These are phyloP conservation scores for Acephala macrosclerotiorum DNA, from an alignment of 2,329 filamentous ascomycete species.

Conservation along the genomic window DNA sequence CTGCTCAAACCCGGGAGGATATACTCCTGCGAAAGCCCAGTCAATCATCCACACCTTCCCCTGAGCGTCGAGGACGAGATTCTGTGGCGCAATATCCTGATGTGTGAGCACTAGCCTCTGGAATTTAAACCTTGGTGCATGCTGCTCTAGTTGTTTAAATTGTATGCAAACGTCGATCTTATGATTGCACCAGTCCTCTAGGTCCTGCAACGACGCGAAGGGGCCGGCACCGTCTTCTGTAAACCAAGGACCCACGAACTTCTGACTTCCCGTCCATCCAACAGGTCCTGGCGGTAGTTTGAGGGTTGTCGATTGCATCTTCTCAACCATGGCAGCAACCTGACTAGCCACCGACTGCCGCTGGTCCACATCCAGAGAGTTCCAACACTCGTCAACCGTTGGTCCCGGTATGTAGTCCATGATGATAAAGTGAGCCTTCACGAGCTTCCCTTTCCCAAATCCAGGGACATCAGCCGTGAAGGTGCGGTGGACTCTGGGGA, in stretches of 20 bases:
- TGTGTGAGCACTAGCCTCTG: too few species aligned
- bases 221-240: slow-evolving; percentile 19
- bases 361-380: slow-evolving; percentile 16
- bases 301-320: too few species aligned
- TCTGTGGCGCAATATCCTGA: too few species aligned
- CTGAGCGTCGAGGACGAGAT: too few species aligned
- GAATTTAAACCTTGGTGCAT: too few species aligned
- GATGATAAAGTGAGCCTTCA: slow-evolving; percentile 15
- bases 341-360: neutral
- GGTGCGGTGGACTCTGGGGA: too few species aligned
- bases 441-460: too few species aligned
- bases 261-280: slow-evolving; percentile 16
- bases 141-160: too few species aligned
- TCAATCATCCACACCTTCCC: too few species aligned
- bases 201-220: slow-evolving; percentile 17
- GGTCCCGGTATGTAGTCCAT: slow-evolving; percentile 22
- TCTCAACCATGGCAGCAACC: too few species aligned
- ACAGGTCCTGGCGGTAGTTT: slow-evolving; percentile 13
- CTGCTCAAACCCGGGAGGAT: slow-evolving; percentile 16
- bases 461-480: too few species aligned
- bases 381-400: slow-evolving; percentile 20
- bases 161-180: slow-evolving; percentile 19
- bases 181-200: slow-evolving; percentile 23
- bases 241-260: slow-evolving; percentile 23
- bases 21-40: neutral